Evolutionary conservation across 2,329 filamentous ascomycete species (phyloP).

Genomic region (Sordariomycetes sp.): DNA sequence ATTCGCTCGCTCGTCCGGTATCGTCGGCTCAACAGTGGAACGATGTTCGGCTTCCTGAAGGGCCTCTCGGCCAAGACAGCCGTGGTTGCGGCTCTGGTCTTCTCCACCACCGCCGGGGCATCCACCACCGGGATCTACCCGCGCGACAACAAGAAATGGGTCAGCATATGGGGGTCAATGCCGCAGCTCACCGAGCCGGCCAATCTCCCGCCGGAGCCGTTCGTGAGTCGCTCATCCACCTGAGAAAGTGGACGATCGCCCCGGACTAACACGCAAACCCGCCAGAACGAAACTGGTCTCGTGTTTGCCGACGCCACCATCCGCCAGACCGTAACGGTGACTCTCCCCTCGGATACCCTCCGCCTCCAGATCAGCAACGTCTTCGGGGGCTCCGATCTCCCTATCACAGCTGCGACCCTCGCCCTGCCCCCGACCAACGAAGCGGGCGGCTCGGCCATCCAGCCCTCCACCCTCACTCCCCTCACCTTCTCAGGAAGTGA

Average conservation of each 20-base stretch:
- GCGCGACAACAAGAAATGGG: slow-evolving; percentile 35
- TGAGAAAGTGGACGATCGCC: background rate
- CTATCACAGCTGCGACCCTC: slow-evolving; percentile 45
- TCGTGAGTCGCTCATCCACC: slow-evolving; percentile 26
- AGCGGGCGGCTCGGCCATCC: slow-evolving; percentile 37
- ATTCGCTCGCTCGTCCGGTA: background rate
- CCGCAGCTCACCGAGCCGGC: slow-evolving; percentile 48
- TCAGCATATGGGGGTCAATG: slow-evolving; percentile 52
- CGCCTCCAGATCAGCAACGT: slow-evolving; percentile 51
- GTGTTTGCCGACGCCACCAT: slow-evolving; percentile 50
- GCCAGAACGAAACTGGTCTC: slow-evolving; percentile 36
- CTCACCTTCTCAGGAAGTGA: slow-evolving; percentile 44
- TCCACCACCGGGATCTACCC: background rate
- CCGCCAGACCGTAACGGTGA: slow-evolving; percentile 49
- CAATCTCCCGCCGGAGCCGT: slow-evolving; percentile 47
- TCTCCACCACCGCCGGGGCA: background rate
- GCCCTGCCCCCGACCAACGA: slow-evolving; percentile 39
- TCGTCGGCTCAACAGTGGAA: background rate
- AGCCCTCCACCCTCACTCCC: slow-evolving; percentile 31
- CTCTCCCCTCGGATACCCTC: slow-evolving; percentile 38
- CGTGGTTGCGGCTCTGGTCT: background rate
- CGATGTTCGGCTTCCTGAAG: background rate
- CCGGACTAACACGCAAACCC: slow-evolving; percentile 6
- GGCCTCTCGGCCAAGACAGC: background rate
- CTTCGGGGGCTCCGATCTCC: slow-evolving; percentile 46